Percentiles rank a stretch among this genome's conserved stretches.
Conservation (phyloP, 1,139 yeast genomes). For the Nakaseomyces bracarensis region DNA sequence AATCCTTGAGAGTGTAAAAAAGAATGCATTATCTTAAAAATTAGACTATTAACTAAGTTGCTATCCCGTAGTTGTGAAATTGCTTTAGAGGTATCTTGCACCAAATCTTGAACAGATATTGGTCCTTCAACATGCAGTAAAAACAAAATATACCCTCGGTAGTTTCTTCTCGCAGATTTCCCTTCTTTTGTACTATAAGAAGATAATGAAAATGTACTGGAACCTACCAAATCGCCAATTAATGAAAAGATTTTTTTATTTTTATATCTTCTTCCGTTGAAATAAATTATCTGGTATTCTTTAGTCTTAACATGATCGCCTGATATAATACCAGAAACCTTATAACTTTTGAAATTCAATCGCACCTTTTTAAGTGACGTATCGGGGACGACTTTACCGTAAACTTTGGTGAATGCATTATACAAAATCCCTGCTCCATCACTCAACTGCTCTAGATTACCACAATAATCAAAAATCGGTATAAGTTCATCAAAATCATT, state of each 20-base stretch:
- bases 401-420: slow-evolving; percentile 9
- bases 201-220: slow-evolving; percentile 27
- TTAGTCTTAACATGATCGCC: slow-evolving; percentile 32
- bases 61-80: slow-evolving; percentile 28
- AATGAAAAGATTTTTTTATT: slow-evolving; percentile 25
- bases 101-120: slow-evolving; percentile 32
- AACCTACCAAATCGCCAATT: slow-evolving; percentile 32
- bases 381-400: slow-evolving; percentile 16
- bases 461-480: neutral
- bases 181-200: slow-evolving; percentile 12
- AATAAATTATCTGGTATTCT: slow-evolving; percentile 40
- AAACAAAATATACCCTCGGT: slow-evolving; percentile 35
- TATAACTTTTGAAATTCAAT: slow-evolving; percentile 24
- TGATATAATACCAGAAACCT: slow-evolving; percentile 32
- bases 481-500: neutral
- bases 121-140: slow-evolving; percentile 35
- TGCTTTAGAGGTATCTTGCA: slow-evolving; percentile 39
- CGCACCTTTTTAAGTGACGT: slow-evolving; percentile 20
- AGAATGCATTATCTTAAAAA: slow-evolving; percentile 29
- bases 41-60: slow-evolving; percentile 30
- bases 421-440: neutral
- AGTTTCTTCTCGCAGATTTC: slow-evolving; percentile 30
- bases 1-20: slow-evolving; percentile 31
- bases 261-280: slow-evolving; percentile 38
- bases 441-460: neutral